Percentiles rank a stretch among this genome's conserved stretches.
Conservation (phyloP, 768 basidiomycete species). For the Boletus speciosus region DNA sequence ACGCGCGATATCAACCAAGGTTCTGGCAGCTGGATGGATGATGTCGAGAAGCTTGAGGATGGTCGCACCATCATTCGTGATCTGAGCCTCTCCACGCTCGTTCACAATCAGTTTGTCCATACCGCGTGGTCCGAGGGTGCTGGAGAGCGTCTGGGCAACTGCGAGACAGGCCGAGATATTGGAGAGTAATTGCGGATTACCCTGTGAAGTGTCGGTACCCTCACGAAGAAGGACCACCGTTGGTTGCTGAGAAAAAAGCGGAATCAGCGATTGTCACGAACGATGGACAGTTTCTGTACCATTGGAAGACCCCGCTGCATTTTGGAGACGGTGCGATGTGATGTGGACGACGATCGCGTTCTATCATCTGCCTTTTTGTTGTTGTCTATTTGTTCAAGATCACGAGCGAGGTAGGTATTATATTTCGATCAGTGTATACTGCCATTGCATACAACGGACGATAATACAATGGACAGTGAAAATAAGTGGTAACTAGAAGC, state of each 20-base stretch:
- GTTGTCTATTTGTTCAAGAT: slow-evolving; percentile 19
- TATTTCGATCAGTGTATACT: background rate
- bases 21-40: slow-evolving; percentile 95
- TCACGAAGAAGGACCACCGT: slow-evolving; percentile 95
- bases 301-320: slow-evolving; percentile 86
- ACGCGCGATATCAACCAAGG: slow-evolving; percentile 96
- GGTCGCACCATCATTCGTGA: slow-evolving; percentile 99
- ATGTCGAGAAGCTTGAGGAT: slow-evolving; percentile 97
- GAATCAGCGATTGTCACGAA: slow-evolving; percentile 10
- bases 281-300: slow-evolving; percentile 38
- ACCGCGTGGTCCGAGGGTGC: slow-evolving; percentile 94
- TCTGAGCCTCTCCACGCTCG: slow-evolving; percentile 92
- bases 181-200: slow-evolving; percentile 85
- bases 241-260: slow-evolving; percentile 67
- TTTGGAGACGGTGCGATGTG: slow-evolving; percentile 34
- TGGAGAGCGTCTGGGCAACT: slow-evolving; percentile 86
- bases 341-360: slow-evolving; percentile 9
- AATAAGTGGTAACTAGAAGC: background rate
- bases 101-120: slow-evolving; percentile 99
- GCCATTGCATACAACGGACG: background rate
- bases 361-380: slow-evolving; percentile 11
- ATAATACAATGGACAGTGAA: background rate
- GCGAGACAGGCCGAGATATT: slow-evolving; percentile 97
- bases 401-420: background rate
- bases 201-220: slow-evolving; percentile 95